Evolutionary conservation across 2,329 filamentous ascomycete species (phyloP).

Genomic region (Trichoderma sp.): DNA sequence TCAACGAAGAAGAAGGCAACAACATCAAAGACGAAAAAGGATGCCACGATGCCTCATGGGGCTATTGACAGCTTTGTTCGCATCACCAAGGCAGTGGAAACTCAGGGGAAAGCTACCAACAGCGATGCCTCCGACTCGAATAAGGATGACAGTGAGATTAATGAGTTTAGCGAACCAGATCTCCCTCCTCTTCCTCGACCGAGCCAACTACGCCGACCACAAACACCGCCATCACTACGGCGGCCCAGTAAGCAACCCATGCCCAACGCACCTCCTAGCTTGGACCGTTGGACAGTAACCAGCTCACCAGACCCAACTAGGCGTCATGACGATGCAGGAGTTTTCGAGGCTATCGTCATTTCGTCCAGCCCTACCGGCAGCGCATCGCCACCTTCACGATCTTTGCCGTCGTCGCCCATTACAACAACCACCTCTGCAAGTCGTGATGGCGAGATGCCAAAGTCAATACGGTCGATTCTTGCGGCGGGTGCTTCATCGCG

Average conservation of each 20-base stretch:
- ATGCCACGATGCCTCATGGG: slow-evolving; percentile 28
- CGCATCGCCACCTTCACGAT: slow-evolving; percentile 31
- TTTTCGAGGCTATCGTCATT: slow-evolving; percentile 43
- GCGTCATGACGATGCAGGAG: slow-evolving; percentile 27
- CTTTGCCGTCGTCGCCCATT: slow-evolving; percentile 25
- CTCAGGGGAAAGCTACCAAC: neutral
- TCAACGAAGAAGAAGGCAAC: slow-evolving; percentile 28
- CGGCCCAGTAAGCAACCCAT: slow-evolving; percentile 39
- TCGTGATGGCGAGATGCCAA: slow-evolving; percentile 25
- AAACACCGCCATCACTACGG: slow-evolving; percentile 27
- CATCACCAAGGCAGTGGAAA: slow-evolving; percentile 36
- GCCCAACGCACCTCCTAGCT: slow-evolving; percentile 27
- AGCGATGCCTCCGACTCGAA: neutral
- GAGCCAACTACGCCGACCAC: slow-evolving; percentile 20
- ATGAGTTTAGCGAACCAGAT: neutral
- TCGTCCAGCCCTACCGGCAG: slow-evolving; percentile 42
- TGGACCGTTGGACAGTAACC: slow-evolving; percentile 37
- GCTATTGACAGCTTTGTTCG: slow-evolving; percentile 43
- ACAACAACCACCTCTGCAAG: slow-evolving; percentile 13
- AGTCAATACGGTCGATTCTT: slow-evolving; percentile 29
- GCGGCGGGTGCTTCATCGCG: slow-evolving; percentile 25
- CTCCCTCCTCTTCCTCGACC: slow-evolving; percentile 13
- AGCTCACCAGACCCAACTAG: slow-evolving; percentile 46
- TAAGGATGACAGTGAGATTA: neutral
- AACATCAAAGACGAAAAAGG: slow-evolving; percentile 24